Conservation (phyloP, 2,329 filamentous ascomycete genomes). For the Proliferodiscus dingleyae region DNA sequence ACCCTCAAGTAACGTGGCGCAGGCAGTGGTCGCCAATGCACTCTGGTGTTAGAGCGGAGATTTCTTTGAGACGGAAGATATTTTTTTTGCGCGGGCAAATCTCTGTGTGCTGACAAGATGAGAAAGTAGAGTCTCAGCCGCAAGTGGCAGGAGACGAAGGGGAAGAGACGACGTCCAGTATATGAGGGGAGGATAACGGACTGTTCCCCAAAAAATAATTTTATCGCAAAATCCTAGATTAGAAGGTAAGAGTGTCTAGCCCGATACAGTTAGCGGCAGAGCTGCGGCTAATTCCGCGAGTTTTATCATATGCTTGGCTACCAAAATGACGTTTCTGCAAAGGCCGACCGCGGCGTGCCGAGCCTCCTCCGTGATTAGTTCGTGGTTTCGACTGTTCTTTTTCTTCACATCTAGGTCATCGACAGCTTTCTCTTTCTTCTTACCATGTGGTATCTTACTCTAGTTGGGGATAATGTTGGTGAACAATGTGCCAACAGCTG, state of each 20-base stretch:
- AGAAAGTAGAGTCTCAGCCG: slow-evolving; percentile 27
- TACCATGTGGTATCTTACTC: too few species aligned
- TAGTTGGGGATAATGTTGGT: too few species aligned
- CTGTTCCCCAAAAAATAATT: slow-evolving; percentile 3
- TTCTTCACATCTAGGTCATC: too few species aligned
- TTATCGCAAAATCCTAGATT: neutral
- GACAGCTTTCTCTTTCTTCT: too few species aligned
- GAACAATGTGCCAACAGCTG: too few species aligned
- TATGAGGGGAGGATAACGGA: slow-evolving; percentile 8
- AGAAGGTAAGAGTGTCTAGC: neutral
- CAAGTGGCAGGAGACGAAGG: slow-evolving; percentile 29
- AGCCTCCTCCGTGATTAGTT: too few species aligned
- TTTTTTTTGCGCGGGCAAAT: slow-evolving; percentile 19
- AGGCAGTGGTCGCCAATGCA: too few species aligned
- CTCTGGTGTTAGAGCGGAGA: slow-evolving; percentile 28
- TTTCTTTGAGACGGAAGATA: slow-evolving; percentile 23
- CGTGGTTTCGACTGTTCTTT: too few species aligned
- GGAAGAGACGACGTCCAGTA: slow-evolving; percentile 2
- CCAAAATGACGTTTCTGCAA: too few species aligned
- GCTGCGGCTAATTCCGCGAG: neutral
- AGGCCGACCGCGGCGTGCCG: too few species aligned
- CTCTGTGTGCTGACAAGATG: slow-evolving; percentile 11
- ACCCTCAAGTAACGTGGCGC: slow-evolving; percentile 2
- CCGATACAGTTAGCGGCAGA: neutral
- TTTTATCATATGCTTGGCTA: too few species aligned